Percentiles rank a stretch among this genome's conserved stretches.
phyloP scores from a whole-genome alignment of 2,329 filamentous ascomycete species.

The Epicoccum nigrum region DNA sequence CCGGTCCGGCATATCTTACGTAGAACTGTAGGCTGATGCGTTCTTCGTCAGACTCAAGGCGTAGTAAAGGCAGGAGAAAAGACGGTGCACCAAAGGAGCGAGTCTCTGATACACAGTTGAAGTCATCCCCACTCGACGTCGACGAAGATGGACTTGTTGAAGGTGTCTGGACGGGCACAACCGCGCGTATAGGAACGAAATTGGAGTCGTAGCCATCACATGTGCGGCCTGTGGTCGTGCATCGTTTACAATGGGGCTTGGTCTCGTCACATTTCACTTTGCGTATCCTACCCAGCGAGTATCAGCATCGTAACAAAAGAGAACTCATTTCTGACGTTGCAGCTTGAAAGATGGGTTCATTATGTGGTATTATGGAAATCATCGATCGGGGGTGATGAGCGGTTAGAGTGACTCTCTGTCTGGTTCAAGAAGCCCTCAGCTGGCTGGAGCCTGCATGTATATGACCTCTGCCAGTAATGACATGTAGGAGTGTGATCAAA shows the following conservation, averaged over 20 bases:
- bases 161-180: neutral
- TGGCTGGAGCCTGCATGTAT: no score
- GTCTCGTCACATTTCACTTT: conserved; percentile 44
- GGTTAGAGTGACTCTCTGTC: no score
- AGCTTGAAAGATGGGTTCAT: neutral
- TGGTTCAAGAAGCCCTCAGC: no score
- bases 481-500: conserved; percentile 2
- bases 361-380: no score
- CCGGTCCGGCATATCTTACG: conserved; percentile 30
- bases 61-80: conserved; percentile 24
- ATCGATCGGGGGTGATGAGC: no score
- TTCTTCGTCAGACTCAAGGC: conserved; percentile 30
- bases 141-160: neutral
- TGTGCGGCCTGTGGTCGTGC: conserved; percentile 39
- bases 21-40: conserved; percentile 42
- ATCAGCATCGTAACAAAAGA: conserved; percentile 1
- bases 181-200: neutral
- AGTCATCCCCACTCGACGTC: neutral
- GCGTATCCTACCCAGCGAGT: conserved; percentile 31
- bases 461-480: neutral
- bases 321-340: neutral
- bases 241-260: conserved; percentile 39
- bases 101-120: neutral
- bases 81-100: conserved; percentile 5
- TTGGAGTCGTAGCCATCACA: conserved; percentile 40